These are phyloP conservation scores for Penium margaritaceum DNA, from an alignment of 139 green algal species.

Conservation along the genomic window DNA sequence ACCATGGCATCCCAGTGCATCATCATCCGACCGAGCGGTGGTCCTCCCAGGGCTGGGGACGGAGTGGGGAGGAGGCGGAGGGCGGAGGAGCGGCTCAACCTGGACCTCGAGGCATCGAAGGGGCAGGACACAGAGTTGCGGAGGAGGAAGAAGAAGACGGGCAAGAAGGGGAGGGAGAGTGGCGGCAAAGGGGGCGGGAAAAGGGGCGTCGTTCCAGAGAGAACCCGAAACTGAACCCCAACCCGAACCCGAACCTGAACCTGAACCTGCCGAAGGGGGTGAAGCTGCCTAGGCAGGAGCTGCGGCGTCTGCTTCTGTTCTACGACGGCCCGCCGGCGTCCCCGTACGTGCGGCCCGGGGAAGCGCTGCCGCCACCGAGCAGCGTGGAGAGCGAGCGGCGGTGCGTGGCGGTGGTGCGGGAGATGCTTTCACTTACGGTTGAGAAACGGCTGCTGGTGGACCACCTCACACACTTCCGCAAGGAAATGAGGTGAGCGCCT, in stretches of 20 bases:
- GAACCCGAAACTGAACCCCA: neutral
- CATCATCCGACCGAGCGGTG: no score
- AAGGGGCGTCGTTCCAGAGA: neutral
- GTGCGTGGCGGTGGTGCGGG: conserved; percentile 16
- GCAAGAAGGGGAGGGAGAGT: neutral
- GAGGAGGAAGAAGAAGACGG: neutral
- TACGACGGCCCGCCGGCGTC: conserved; percentile 14
- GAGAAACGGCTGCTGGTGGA: conserved; percentile 39
- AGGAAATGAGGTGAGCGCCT: no score
- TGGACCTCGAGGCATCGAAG: no score
- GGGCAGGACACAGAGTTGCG: no score
- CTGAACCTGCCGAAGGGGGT: conserved; percentile 25
- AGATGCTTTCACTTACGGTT: conserved; percentile 32
- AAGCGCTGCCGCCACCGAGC: neutral
- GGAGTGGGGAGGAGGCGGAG: no score
- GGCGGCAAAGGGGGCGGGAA: neutral
- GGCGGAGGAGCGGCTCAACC: no score
- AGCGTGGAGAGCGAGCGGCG: conserved; percentile 19
- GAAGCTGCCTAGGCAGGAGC: conserved; percentile 18
- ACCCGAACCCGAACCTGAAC: neutral
- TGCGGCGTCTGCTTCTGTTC: conserved; percentile 17
- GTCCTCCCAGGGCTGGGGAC: no score
- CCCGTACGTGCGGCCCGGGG: conserved; percentile 10
- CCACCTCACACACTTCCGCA: conserved; percentile 42
- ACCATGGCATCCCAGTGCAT: no score